Evolutionary conservation across 441 rosid species (phyloP).

Genomic region (Biscutella laevigata): DNA sequence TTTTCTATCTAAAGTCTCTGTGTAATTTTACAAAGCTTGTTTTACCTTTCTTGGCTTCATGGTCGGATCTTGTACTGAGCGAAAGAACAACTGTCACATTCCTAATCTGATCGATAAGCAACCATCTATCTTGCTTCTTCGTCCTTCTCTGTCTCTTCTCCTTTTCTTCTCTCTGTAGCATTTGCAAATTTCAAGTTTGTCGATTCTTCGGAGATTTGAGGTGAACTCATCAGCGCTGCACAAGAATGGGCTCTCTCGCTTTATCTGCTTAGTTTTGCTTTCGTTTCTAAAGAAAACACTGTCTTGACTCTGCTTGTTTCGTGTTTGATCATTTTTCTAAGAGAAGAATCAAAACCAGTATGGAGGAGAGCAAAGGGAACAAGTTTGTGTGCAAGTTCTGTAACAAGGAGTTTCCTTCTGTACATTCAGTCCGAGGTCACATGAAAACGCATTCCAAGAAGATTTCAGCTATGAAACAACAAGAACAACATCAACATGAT

Average conservation of each 20-base stretch:
- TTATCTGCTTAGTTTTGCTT: conserved; percentile 12
- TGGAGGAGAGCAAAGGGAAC: conserved; percentile 45
- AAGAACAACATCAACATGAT: too few species aligned
- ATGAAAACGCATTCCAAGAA: conserved; percentile 58
- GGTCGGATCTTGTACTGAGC: too few species aligned
- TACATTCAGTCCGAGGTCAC: conserved; percentile 85
- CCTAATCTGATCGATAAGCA: conserved; percentile 27
- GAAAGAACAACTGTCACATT: conserved; percentile 43
- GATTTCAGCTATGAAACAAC: conserved; percentile 25
- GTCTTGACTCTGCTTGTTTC: conserved; percentile 17
- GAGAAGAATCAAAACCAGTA: conserved; percentile 24
- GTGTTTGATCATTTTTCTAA: conserved; percentile 22
- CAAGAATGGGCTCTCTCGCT: conserved; percentile 23
- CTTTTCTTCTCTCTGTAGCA: conserved; percentile 12
- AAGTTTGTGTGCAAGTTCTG: conserved; percentile 64
- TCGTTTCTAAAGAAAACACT: neutral
- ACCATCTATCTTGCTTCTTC: conserved; percentile 31
- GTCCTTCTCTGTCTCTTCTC: conserved; percentile 10
- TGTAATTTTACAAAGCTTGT: too few species aligned
- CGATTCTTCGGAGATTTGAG: conserved; percentile 29
- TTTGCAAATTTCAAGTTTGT: conserved; percentile 13
- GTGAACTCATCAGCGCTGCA: conserved; percentile 14
- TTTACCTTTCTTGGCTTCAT: too few species aligned
- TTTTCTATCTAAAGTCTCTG: too few species aligned
- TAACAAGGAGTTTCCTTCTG: conserved; percentile 63